These are phyloP conservation scores for Phragmites australis DNA, from an alignment of 176 grass and related monocot genomes.

Conservation along the genomic window DNA sequence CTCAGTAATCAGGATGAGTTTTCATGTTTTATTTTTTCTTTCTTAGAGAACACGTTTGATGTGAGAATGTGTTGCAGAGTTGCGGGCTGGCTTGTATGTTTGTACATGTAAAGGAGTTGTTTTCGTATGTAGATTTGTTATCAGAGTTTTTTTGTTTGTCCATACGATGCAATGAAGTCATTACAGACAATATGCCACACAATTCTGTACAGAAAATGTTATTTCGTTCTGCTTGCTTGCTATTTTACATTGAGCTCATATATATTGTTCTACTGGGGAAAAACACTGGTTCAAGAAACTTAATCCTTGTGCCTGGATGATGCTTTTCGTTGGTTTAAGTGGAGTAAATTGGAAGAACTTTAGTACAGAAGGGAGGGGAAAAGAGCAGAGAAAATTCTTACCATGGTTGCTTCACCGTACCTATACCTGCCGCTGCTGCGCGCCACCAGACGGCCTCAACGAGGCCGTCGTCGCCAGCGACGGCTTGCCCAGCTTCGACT, in stretches of 20 bases:
- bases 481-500: no score
- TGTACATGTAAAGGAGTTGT: slow-evolving; percentile 36
- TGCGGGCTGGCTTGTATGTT: not conserved
- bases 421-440: no score
- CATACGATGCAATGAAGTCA: slow-evolving; percentile 1
- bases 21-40: not conserved
- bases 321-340: not conserved
- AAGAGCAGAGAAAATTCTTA: not conserved
- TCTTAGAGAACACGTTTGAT: not conserved
- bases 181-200: slow-evolving; percentile 22
- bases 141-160: slow-evolving; percentile 14
- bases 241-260: not conserved
- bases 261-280: slow-evolving; percentile 1
- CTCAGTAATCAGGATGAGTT: not conserved
- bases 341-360: not conserved
- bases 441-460: not conserved
- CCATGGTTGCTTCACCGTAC: no score
- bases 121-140: not conserved
- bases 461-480: not conserved
- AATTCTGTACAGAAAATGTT: slow-evolving; percentile 23
- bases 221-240: not conserved
- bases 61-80: slow-evolving; percentile 3
- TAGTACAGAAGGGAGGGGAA: not conserved
- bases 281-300: not conserved
- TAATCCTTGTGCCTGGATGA: not conserved